Percentiles rank a stretch among this genome's conserved stretches.
Conservation (phyloP, 1,284 basidiomycete genomes). For the Cronartium ribicola region DNA sequence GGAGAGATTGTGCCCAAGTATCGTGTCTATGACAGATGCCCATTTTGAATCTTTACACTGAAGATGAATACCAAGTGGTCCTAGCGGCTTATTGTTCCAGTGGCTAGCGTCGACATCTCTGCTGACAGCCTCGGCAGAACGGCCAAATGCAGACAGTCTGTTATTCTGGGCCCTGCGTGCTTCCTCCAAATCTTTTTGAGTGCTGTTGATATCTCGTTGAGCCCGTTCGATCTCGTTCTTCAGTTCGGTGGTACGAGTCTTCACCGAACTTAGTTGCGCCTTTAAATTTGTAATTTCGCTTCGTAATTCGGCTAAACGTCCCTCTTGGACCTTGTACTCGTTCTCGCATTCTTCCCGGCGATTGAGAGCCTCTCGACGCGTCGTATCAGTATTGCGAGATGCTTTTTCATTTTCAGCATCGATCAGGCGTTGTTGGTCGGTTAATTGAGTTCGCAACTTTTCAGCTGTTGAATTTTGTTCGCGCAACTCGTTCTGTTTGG, state of each 20-base stretch:
- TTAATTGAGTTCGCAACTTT: neutral
- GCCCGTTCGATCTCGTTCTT: slow-evolving; percentile 52
- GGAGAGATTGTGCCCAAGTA: slow-evolving; percentile 63
- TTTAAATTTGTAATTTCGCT: neutral
- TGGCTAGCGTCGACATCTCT: neutral
- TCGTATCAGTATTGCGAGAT: slow-evolving; percentile 12
- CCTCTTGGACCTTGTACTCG: neutral
- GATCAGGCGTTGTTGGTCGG: slow-evolving; percentile 6
- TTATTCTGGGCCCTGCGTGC: neutral
- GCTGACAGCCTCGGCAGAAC: neutral
- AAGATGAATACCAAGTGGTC: slow-evolving; percentile 77
- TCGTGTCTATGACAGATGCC: slow-evolving; percentile 66
- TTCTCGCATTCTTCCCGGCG: neutral
- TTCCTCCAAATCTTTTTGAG: slow-evolving; percentile 28
- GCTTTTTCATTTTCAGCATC: slow-evolving; percentile 32
- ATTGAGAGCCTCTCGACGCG: slow-evolving; percentile 27
- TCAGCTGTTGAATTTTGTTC: slow-evolving; percentile 2
- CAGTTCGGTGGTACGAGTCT: slow-evolving; percentile 1
- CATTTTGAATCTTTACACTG: slow-evolving; percentile 57
- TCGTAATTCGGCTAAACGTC: neutral
- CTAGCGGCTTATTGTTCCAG: slow-evolving; percentile 63
- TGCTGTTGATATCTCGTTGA: slow-evolving; percentile 52
- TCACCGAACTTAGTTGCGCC: neutral
- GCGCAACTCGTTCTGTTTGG: slow-evolving; percentile 15
- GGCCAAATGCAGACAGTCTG: neutral